Evolutionary conservation across 2,329 filamentous ascomycete species (phyloP).

Genomic region (Alternaria novae-zelandiae): DNA sequence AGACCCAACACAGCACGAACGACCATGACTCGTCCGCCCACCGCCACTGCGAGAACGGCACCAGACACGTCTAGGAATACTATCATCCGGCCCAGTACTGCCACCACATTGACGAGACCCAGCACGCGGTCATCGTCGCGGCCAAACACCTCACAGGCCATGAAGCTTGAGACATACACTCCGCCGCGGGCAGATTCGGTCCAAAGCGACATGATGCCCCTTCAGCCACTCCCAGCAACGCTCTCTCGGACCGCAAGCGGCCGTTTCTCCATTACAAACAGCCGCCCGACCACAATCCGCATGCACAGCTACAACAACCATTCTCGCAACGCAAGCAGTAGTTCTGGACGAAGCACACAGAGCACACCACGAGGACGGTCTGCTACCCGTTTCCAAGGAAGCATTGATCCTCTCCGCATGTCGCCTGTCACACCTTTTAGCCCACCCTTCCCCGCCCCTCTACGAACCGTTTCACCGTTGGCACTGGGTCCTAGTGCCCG

Average conservation of each 20-base stretch:
- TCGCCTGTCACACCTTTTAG: slow-evolving; percentile 24
- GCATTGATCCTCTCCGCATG: slow-evolving; percentile 25
- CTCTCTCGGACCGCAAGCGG: slow-evolving; percentile 20
- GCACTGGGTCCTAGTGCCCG: slow-evolving; percentile 11
- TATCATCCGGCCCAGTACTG: neutral
- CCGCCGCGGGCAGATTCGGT: neutral
- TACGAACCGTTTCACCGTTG: slow-evolving; percentile 18
- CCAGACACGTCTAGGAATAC: neutral
- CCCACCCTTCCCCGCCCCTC: slow-evolving; percentile 19
- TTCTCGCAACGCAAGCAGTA: slow-evolving; percentile 17
- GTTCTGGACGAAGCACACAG: slow-evolving; percentile 9
- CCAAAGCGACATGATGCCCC: neutral
- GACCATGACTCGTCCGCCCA: neutral
- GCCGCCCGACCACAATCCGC: neutral
- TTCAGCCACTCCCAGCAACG: slow-evolving; percentile 6
- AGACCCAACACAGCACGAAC: slow-evolving; percentile 10
- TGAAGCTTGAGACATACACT: neutral
- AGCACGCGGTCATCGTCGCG: neutral
- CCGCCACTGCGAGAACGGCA: neutral
- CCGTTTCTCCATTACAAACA: slow-evolving; percentile 3
- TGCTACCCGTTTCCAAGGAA: slow-evolving; percentile 13
- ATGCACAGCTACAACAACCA: slow-evolving; percentile 10
- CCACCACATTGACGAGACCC: neutral
- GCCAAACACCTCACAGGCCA: neutral
- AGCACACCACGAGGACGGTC: neutral